Percentiles rank a stretch among this genome's conserved stretches.
These are phyloP conservation scores for Daldinia concentrica DNA, from an alignment of 495 filamentous ascomycete species.

Conservation along the genomic window DNA sequence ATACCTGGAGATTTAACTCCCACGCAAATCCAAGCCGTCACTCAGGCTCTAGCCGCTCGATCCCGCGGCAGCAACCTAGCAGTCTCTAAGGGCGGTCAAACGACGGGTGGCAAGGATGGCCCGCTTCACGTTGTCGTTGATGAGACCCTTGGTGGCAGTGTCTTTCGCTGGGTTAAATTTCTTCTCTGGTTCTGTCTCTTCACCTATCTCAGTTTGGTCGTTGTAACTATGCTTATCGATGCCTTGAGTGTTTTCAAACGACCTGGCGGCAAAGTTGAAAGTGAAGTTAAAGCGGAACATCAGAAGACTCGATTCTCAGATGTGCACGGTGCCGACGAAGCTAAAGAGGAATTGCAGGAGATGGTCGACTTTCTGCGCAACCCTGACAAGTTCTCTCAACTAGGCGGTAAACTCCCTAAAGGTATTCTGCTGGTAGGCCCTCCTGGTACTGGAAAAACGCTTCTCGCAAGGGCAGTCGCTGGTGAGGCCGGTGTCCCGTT, in stretches of 20 bases:
- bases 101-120: constrained; percentile 73
- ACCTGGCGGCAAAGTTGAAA: constrained; percentile 70
- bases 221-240: constrained; percentile 83
- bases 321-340: constrained; percentile 97
- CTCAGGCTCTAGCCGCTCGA: constrained; percentile 84
- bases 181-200: constrained; percentile 77
- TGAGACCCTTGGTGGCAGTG: constrained; percentile 76
- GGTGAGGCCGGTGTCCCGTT: constrained; percentile 98
- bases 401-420: constrained; percentile 96
- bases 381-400: constrained; percentile 86
- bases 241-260: constrained; percentile 79
- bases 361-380: constrained; percentile 95
- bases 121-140: constrained; percentile 97
- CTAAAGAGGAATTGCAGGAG: constrained; percentile 97
- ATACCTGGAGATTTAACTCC: constrained; percentile 55
- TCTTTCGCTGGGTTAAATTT: constrained; percentile 94
- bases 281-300: constrained; percentile 87
- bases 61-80: constrained; percentile 72
- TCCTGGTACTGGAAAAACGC: constrained; percentile 97
- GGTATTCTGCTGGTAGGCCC: constrained; percentile 95
- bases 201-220: constrained; percentile 75
- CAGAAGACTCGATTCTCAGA: constrained; percentile 92
- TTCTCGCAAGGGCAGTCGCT: constrained; percentile 93
- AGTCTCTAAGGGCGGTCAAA: constrained; percentile 53
- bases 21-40: constrained; percentile 82